Percentiles rank a stretch among this genome's conserved stretches.
Evolutionary conservation across 768 basidiomycete genomes (phyloP).

Genomic region (Rhizopogon rudus): DNA sequence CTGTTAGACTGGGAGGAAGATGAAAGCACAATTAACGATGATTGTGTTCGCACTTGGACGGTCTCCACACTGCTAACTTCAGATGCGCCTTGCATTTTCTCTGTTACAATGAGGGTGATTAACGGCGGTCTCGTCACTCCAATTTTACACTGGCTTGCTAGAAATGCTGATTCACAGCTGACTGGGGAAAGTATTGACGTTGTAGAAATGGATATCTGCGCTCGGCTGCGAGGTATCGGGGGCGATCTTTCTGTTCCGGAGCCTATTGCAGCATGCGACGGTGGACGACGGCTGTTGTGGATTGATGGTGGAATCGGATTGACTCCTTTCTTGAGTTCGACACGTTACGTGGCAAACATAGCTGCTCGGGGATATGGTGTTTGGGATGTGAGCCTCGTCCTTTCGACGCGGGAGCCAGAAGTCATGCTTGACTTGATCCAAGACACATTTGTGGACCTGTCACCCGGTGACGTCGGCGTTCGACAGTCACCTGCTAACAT

Average conservation of each 20-base stretch:
- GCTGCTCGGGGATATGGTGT: conserved; percentile 10
- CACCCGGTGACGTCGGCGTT: not conserved
- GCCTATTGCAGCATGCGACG: conserved; percentile 18
- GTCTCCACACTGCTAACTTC: conserved; percentile 33
- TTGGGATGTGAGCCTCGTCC: conserved; percentile 42
- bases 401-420: conserved; percentile 52
- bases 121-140: conserved; percentile 51
- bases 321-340: conserved; percentile 59
- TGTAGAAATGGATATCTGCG: conserved; percentile 32
- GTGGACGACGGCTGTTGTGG: conserved; percentile 39
- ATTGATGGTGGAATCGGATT: conserved; percentile 63
- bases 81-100: conserved; percentile 19
- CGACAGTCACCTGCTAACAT: conserved; percentile 4
- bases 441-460: conserved; percentile 15
- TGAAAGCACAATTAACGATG: conserved; percentile 48
- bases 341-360: conserved; percentile 19
- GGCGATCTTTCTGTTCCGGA: conserved; percentile 38
- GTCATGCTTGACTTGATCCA: conserved; percentile 41
- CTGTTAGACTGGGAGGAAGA: conserved; percentile 43
- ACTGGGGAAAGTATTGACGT: conserved; percentile 7
- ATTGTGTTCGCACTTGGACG: conserved; percentile 63
- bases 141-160: conserved; percentile 42
- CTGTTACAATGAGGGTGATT: conserved; percentile 53
- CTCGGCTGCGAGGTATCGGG: conserved; percentile 47
- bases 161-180: conserved; percentile 7